These are phyloP conservation scores for Ceratobasidium theobromae DNA, from an alignment of 1,284 basidiomycete genomes.

Conservation along the genomic window DNA sequence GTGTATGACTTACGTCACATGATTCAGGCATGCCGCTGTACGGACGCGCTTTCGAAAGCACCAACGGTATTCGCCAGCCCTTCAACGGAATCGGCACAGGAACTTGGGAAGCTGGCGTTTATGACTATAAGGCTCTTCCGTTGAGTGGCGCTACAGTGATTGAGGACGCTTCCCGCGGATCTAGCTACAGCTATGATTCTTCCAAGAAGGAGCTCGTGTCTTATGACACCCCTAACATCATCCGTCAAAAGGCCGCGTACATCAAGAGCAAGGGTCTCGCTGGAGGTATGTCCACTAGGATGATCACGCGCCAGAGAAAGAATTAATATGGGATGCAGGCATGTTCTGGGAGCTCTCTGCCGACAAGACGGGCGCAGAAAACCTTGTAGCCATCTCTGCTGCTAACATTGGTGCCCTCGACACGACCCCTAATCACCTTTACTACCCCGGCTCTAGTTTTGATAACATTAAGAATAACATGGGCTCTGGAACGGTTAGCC, in stretches of 20 bases:
- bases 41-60: slow-evolving; percentile 81
- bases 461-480: slow-evolving; percentile 44
- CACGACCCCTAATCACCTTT: slow-evolving; percentile 69
- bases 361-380: slow-evolving; percentile 58
- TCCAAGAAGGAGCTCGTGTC: slow-evolving; percentile 64
- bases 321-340: background rate
- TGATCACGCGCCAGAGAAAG: background rate
- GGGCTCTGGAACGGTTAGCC: slow-evolving; percentile 23
- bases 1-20: background rate
- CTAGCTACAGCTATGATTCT: slow-evolving; percentile 58
- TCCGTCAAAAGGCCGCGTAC: slow-evolving; percentile 73
- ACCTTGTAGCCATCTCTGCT: slow-evolving; percentile 56
- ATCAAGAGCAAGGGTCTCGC: slow-evolving; percentile 63
- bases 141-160: slow-evolving; percentile 49
- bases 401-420: slow-evolving; percentile 57
- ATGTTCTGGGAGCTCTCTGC: slow-evolving; percentile 59
- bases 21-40: slow-evolving; percentile 74
- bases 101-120: slow-evolving; percentile 65
- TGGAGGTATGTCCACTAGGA: slow-evolving; percentile 68
- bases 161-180: slow-evolving; percentile 75
- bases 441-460: slow-evolving; percentile 48
- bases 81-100: slow-evolving; percentile 79
- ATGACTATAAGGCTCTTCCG: slow-evolving; percentile 78
- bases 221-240: slow-evolving; percentile 80
- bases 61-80: slow-evolving; percentile 69